phyloP scores from a whole-genome alignment of 768 basidiomycete species.

The Auricularia cornea region DNA sequence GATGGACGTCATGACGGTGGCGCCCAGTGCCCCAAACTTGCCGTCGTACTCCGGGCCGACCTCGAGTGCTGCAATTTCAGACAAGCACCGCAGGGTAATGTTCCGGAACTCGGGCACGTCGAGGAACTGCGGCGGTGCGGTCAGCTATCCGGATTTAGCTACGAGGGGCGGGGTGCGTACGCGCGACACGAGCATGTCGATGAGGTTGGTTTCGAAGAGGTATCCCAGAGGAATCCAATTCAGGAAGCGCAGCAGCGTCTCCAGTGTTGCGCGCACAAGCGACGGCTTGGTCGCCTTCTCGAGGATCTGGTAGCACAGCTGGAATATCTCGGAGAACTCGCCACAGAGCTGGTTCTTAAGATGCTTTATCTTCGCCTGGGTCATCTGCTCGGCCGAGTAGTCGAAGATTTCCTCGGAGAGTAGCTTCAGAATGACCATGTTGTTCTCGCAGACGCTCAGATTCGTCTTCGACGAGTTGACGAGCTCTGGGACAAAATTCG shows the following conservation, averaged over 20 bases:
- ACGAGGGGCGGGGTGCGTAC: constrained; percentile 42
- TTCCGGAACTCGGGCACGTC: constrained; percentile 97
- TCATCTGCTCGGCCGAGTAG: constrained; percentile 98
- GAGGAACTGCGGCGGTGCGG: constrained; percentile 59
- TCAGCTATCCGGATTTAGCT: constrained; percentile 1
- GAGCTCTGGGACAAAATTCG: constrained; percentile 92
- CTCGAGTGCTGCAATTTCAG: constrained; percentile 90
- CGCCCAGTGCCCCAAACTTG: constrained; percentile 96
- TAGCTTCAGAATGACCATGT: constrained; percentile 96
- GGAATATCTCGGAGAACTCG: constrained; percentile 96
- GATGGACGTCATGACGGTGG: constrained; percentile 95
- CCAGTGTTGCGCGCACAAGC: constrained; percentile 87
- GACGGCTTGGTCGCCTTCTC: constrained; percentile 96
- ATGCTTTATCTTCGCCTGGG: constrained; percentile 93
- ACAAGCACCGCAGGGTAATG: constrained; percentile 90
- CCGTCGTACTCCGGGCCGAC: constrained; percentile 96
- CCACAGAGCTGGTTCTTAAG: constrained; percentile 98
- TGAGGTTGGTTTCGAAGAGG: constrained; percentile 96
- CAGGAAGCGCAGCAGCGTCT: constrained; percentile 89
- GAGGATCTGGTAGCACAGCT: constrained; percentile 90
- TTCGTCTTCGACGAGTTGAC: constrained; percentile 97
- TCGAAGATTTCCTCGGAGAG: constrained; percentile 99
- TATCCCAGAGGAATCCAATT: constrained; percentile 99
- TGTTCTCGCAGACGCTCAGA: constrained; percentile 96
- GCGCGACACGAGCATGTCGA: constrained; percentile 84